Conservation (phyloP, 805 yeast species). For the Schwanniomyces pseudopolymorphus region DNA sequence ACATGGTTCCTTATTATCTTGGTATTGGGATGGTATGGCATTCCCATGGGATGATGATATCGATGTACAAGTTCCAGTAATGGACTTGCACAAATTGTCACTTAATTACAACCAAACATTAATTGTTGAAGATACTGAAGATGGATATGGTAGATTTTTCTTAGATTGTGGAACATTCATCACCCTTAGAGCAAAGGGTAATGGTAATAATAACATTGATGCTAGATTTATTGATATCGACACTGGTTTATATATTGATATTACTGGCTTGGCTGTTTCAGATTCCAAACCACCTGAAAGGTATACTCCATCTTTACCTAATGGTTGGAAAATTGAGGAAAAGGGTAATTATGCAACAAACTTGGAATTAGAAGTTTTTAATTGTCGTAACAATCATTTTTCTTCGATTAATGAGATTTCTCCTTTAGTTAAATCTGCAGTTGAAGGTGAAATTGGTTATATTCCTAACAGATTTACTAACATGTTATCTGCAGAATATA, state of each 20-base stretch:
- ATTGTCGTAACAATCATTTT: conserved; percentile 41
- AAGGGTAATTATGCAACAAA: conserved; percentile 19
- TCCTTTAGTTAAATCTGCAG: conserved; percentile 29
- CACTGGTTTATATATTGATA: conserved; percentile 44
- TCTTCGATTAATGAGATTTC: conserved; percentile 25
- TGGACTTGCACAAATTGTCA: conserved; percentile 45
- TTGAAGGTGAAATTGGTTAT: conserved; percentile 37
- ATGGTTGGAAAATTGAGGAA: conserved; percentile 12
- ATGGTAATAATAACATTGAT: conserved; percentile 53
- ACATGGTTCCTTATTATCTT: conserved; percentile 40
- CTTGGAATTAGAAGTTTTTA: conserved; percentile 27
- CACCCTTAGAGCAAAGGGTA: conserved; percentile 32
- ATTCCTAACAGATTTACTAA: conserved; percentile 30
- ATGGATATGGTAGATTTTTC: conserved; percentile 28
- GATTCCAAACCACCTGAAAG: conserved; percentile 26
- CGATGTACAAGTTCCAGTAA: conserved; percentile 48
- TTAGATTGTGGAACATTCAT: conserved; percentile 33
- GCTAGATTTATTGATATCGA: conserved; percentile 54
- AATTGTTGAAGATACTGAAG: conserved; percentile 33
- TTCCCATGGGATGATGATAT: conserved; percentile 61
- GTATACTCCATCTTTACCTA: conserved; percentile 18
- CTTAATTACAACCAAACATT: conserved; percentile 43
- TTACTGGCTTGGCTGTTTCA: conserved; percentile 40
- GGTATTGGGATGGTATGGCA: conserved; percentile 53
- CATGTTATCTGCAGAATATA: conserved; percentile 30